A percentile compares a stretch with the other conserved stretches of the same genome.
phyloP scores from a whole-genome alignment of 371 early-diverging fungal genomes.

The Rhizomucor miehei region DNA sequence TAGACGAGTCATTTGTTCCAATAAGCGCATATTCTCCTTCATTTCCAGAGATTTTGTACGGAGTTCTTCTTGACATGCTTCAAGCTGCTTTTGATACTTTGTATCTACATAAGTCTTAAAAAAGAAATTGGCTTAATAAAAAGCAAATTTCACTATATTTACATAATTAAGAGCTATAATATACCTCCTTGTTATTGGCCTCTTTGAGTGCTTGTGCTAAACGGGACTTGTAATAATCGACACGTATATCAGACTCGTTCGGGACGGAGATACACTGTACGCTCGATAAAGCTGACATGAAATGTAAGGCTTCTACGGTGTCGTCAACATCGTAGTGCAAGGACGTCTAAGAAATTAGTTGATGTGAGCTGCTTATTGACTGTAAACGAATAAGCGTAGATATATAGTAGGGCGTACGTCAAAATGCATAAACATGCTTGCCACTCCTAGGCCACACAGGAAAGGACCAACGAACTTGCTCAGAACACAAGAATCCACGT shows the following conservation, averaged over 20 bases:
- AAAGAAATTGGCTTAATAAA: too few species aligned
- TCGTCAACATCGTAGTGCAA: slow-evolving; percentile 6
- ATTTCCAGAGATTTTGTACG: too few species aligned
- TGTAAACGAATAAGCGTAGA: background rate
- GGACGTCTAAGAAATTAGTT: slow-evolving; percentile 1
- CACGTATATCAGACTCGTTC: slow-evolving; percentile 13
- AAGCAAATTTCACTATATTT: too few species aligned
- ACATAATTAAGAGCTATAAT: too few species aligned
- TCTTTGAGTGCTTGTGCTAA: background rate
- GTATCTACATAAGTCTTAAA: too few species aligned
- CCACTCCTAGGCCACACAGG: slow-evolving; percentile 9
- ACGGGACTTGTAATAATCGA: slow-evolving; percentile 1
- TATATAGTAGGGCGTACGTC: slow-evolving; percentile 3
- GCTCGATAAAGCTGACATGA: slow-evolving; percentile 7
- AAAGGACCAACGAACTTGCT: slow-evolving; percentile 4
- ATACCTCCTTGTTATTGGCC: background rate
- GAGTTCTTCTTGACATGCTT: too few species aligned
- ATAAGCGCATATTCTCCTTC: too few species aligned
- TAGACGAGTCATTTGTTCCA: too few species aligned
- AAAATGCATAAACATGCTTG: slow-evolving; percentile 11
- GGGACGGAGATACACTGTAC: slow-evolving; percentile 1
- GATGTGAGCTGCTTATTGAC: too few species aligned
- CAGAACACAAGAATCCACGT: slow-evolving; percentile 4
- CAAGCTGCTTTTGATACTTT: too few species aligned
- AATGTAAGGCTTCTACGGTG: slow-evolving; percentile 7